Base-by-base conservation (phyloP, 805 yeast genomes). In the Metschnikowia cubensis region DNA sequence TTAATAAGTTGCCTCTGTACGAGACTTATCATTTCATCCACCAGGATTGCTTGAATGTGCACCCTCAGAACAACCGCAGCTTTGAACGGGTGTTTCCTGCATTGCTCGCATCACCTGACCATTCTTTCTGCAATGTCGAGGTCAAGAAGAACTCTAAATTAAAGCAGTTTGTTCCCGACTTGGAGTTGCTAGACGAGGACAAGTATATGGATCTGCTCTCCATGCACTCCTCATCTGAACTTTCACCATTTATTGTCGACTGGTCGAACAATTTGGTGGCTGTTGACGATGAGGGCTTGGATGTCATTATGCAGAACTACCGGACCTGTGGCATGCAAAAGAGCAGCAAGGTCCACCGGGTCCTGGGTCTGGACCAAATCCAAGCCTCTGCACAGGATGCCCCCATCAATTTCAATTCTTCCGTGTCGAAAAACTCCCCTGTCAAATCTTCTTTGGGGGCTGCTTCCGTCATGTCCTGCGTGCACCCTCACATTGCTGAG, bases 231-330 rank as follows among this genome's bases (percentile, higher is more conserved):
- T 54, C 54, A 2, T 45, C 35, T 17, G 59, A 56, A 42, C 38
- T 58, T 39, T 47, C 54, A 35, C 66, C 68, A 7, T 57, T 64
- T 42, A 61, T 82, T 15, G 84, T 83, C 14, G 87, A 83, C 63
- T 83, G 87, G 87, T 81, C 78, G 54, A 73, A 80, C 56, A 74
- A 76, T 45, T 60, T 71, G 61, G 68, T 82, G 21, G 87, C 87
- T 2, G 74, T 77, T 37, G 74, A 79, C 55, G 74, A 70, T 44
- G 59, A 64, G 5, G 65, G 72, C 2, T 68, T 84, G 38, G 66
- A 70, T 49, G 62, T 73, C 47, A 73, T 81, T 46, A 63, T 81
- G 53, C 69, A 67, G 42, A 65, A 70, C 56, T 71, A 73, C 57
- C 48, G 47, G 42, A 49, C 57, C 21, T 53, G 60, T 39, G 62